Evolutionary conservation across 2,329 filamentous ascomycete genomes (phyloP), one percentile per base, ranked within the genome.

Genomic region (Alternaria infectoria): DNA sequence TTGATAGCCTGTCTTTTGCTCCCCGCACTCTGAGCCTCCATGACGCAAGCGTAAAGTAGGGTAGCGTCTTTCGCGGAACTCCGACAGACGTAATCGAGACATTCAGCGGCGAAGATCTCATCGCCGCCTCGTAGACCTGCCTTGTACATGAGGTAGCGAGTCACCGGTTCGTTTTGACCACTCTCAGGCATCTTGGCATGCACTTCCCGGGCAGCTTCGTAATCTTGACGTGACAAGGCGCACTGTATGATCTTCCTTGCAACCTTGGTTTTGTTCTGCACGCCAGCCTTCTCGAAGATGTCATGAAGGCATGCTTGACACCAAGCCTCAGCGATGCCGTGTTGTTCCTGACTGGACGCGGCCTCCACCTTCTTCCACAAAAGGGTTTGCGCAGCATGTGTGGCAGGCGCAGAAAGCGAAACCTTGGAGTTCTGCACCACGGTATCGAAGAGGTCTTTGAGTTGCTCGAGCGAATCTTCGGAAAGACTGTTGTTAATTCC

Each of bases 321-420:
- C 93, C 93, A 97, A 54, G 82, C 79, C 65, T 90, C 86, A 1
- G 90, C 86, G 13, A 83, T 68, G 3, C 84, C 81, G 58, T 86
- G 86, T 15, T 88, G 80, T 2, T 84, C 81, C 30, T 86, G 83
- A 1, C 80, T 80, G 65, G 87, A 88, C 13, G 83, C 82, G 1
- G 83, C 79, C 56, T 93, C 91, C n/a, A 92, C 83, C 25, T 85
- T 87, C 79, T 93, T 96, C 93, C 93, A 97, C 4, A 97, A 81
- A 4, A 97, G 78, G 32, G 88, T 91, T 69, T 92, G 90, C 7
- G 87, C 86, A 32, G 90, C 89, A 65, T 89, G 87, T 12, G 91
- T 88, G 6, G 89, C 88, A 65, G 87, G 85, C 5, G 86, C 79
- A 21, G 86, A 83, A 5, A 96, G 75, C 0, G 84, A 75, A 2